phyloP scores from a whole-genome alignment of 345 rosid genomes.

The Gossypium raimondii region DNA sequence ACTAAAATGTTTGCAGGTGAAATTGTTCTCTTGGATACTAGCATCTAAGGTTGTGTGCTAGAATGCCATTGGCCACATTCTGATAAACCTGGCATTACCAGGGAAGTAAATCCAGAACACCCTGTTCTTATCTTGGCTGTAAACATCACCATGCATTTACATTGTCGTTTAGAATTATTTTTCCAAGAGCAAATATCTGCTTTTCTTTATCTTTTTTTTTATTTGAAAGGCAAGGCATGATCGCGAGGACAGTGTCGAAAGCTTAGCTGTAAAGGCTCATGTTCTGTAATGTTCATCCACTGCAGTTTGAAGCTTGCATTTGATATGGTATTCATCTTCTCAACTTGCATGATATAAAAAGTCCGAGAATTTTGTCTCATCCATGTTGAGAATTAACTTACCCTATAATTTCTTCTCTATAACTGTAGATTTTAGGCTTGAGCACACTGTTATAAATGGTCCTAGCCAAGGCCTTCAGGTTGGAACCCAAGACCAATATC shows the following conservation, averaged over 20 bases:
- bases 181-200: neutral
- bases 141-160: neutral
- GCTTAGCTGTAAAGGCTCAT: neutral
- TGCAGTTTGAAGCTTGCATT: neutral
- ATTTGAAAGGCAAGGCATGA: neutral
- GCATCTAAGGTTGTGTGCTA: neutral
- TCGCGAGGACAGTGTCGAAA: neutral
- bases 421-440: no score
- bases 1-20: constrained; percentile 11
- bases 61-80: constrained; percentile 6
- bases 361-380: neutral
- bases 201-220: neutral
- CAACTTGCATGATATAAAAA: neutral
- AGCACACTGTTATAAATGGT: neutral
- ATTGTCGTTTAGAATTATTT: neutral
- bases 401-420: neutral
- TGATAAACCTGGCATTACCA: neutral
- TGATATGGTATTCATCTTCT: neutral
- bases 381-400: neutral
- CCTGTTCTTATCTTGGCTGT: neutral
- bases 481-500: neutral
- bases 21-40: neutral
- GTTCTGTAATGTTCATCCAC: neutral
- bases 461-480: neutral
- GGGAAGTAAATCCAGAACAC: constrained; percentile 13